A percentile compares a stretch with the other conserved stretches of the same genome.
Conservation (phyloP, 257 asterid genomes). For the Agastache rugosa region DNA sequence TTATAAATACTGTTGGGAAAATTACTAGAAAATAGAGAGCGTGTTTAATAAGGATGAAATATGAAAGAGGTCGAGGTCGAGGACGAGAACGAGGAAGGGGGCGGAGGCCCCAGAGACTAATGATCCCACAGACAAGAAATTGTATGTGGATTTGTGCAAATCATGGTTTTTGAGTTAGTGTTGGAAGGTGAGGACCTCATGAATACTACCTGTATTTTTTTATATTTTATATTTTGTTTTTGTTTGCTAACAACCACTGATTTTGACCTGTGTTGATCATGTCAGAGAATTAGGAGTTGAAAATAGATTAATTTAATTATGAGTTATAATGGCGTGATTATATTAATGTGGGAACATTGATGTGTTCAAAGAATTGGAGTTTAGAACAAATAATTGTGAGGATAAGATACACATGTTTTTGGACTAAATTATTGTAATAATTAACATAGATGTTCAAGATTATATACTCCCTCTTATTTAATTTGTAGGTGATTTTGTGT, state of each 20-base stretch:
- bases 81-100: constrained; percentile 4
- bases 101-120: constrained; percentile 27
- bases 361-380: constrained; percentile 15
- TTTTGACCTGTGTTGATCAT: constrained; percentile 25
- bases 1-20: not conserved
- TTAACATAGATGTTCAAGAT: not conserved
- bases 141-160: constrained; percentile 29
- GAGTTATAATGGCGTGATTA: not conserved
- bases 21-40: constrained; percentile 1
- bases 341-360: not conserved
- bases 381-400: not conserved
- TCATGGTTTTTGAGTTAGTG: constrained; percentile 26
- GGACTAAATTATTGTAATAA: not conserved
- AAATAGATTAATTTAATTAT: not conserved
- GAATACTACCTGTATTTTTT: constrained; percentile 10
- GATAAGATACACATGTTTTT: not conserved
- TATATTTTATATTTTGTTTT: constrained; percentile 2
- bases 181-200: constrained; percentile 39
- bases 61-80: not conserved
- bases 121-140: constrained; percentile 31
- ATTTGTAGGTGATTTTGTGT: too few species aligned
- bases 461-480: too few species aligned
- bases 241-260: constrained; percentile 38
- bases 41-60: not conserved
- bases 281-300: constrained; percentile 19